Conservation (phyloP, 768 basidiomycete genomes). For the Xerocomellus chrysenteron region DNA sequence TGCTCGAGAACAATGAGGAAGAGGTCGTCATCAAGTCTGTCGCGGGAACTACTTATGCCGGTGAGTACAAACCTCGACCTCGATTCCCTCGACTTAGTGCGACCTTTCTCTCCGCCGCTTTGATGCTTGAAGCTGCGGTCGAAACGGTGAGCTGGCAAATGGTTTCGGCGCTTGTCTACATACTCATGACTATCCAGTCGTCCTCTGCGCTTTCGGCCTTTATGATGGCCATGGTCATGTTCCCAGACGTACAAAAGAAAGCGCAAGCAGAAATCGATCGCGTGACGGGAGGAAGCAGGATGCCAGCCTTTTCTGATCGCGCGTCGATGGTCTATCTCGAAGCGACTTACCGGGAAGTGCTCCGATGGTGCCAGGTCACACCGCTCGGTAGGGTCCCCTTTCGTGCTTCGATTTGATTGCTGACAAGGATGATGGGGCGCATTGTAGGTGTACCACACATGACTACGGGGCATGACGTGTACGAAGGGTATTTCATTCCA, state of each 20-base stretch:
- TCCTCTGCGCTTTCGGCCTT: constrained; percentile 27
- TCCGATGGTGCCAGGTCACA: constrained; percentile 25
- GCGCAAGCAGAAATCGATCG: constrained; percentile 30
- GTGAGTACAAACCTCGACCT: constrained; percentile 10
- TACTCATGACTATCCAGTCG: constrained; percentile 2
- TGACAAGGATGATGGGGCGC: not conserved
- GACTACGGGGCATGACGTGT: constrained; percentile 14
- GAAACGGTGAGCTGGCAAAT: constrained; percentile 16
- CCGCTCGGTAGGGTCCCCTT: constrained; percentile 20
- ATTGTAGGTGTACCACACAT: constrained; percentile 30
- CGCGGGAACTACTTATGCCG: constrained; percentile 31
- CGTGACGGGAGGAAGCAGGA: constrained; percentile 11
- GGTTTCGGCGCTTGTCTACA: not conserved
- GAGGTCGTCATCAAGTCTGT: constrained; percentile 30
- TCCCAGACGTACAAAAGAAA: constrained; percentile 24
- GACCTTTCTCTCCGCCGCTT: not conserved
- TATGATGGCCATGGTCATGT: constrained; percentile 26
- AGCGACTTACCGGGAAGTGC: constrained; percentile 19
- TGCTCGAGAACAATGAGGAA: constrained; percentile 27
- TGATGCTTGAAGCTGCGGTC: constrained; percentile 14
- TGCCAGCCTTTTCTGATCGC: constrained; percentile 24
- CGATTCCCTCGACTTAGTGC: not conserved
- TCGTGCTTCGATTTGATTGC: not conserved
- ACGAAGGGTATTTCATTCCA: constrained; percentile 19
- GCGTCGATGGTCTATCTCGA: constrained; percentile 26